Conservation (phyloP, 805 yeast genomes). For the Saturnispora halmiae region DNA sequence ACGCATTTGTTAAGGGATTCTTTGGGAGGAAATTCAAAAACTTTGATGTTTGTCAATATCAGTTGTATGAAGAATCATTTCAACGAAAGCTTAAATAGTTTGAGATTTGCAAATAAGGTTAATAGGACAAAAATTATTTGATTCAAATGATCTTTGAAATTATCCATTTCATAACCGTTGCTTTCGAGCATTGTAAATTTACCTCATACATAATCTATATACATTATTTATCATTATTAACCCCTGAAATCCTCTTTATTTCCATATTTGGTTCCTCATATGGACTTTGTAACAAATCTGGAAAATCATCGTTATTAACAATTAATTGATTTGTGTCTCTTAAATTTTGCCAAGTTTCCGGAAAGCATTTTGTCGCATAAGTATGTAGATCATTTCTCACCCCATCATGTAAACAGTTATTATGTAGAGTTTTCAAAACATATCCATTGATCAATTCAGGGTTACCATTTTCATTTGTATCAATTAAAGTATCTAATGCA, state of each 20-base stretch:
- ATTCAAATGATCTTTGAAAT: neutral
- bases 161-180: too few species aligned
- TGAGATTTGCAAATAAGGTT: constrained; percentile 83
- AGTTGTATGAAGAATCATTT: constrained; percentile 57
- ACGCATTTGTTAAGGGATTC: constrained; percentile 82
- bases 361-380: constrained; percentile 33
- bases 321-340: constrained; percentile 25
- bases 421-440: constrained; percentile 39
- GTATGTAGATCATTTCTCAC: constrained; percentile 29
- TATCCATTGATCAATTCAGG: constrained; percentile 33
- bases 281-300: constrained; percentile 23
- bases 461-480: constrained; percentile 39
- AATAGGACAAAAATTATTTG: constrained; percentile 43
- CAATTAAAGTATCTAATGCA: constrained; percentile 44
- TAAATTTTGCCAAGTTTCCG: constrained; percentile 32
- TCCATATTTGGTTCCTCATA: constrained; percentile 16
- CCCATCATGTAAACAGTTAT: constrained; percentile 33
- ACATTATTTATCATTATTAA: neutral
- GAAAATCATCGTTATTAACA: constrained; percentile 26
- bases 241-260: constrained; percentile 9
- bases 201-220: constrained; percentile 1
- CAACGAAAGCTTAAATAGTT: constrained; percentile 72
- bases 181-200: too few species aligned
- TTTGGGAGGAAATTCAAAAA: constrained; percentile 76
- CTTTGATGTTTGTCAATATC: constrained; percentile 86